Evolutionary conservation across 2,329 filamentous ascomycete genomes (phyloP).

Genomic region (Orbilia brochopaga): DNA sequence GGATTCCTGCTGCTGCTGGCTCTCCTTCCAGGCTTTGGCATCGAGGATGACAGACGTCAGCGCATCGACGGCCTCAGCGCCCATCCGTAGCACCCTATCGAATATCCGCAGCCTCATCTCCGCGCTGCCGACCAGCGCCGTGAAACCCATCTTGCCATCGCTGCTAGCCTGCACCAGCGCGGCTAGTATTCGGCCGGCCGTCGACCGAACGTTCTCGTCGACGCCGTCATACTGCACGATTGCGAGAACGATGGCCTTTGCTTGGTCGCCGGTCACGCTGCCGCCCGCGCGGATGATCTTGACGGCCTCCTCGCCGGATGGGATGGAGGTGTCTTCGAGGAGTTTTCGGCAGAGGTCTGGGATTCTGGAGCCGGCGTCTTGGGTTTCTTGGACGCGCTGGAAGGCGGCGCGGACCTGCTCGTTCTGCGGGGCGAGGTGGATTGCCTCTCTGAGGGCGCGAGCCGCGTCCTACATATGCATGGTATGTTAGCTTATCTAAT

Average conservation of each 20-base stretch:
- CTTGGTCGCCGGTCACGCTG: conserved; percentile 19
- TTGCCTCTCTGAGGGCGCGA: conserved; percentile 54
- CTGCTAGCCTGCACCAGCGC: conserved; percentile 49
- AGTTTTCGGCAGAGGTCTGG: conserved; percentile 52
- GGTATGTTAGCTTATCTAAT: conserved; percentile 3
- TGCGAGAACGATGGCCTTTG: conserved; percentile 29
- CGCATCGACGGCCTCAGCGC: conserved; percentile 52
- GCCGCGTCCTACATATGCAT: conserved; percentile 52
- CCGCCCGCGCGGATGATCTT: conserved; percentile 51
- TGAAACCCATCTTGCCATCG: conserved; percentile 50
- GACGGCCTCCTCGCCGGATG: conserved; percentile 51
- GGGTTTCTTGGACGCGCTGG: conserved; percentile 53
- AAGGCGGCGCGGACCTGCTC: conserved; percentile 53
- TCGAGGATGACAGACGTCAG: conserved; percentile 52
- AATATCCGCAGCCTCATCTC: conserved; percentile 39
- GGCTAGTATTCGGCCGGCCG: conserved; percentile 52
- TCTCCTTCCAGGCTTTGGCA: conserved; percentile 48
- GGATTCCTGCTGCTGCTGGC: conserved; percentile 33
- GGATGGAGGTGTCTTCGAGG: conserved; percentile 46
- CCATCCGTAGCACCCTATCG: conserved; percentile 39
- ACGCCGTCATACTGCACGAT: conserved; percentile 30
- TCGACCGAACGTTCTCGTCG: conserved; percentile 5
- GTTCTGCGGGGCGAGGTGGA: conserved; percentile 54
- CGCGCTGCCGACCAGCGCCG: conserved; percentile 22
- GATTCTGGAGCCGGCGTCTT: conserved; percentile 49